A percentile compares a stretch with the other conserved stretches of the same genome.
Conservation (phyloP, 352 stramenopile genomes). For the Phytophthora brassicae region DNA sequence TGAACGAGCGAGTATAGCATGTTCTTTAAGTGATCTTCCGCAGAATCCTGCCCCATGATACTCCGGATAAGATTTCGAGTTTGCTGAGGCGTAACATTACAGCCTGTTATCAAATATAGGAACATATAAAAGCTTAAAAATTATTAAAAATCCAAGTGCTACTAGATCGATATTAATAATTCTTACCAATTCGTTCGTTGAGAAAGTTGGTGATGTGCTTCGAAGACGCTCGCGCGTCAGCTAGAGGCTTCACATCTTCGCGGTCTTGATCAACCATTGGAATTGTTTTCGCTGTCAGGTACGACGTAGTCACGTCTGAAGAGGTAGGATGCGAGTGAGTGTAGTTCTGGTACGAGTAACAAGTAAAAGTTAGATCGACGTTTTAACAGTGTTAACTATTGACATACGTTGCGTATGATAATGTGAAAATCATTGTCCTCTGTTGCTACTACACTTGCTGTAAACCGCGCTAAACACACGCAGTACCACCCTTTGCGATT, state of each 20-base stretch:
- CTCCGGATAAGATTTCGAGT: conserved; percentile 10
- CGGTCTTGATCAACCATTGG: background rate
- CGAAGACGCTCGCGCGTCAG: background rate
- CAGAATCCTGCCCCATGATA: conserved; percentile 1
- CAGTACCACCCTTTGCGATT: background rate
- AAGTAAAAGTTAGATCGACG: background rate
- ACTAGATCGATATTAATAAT: background rate
- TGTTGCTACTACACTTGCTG: background rate
- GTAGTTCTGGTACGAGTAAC: background rate
- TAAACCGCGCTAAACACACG: background rate
- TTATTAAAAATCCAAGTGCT: background rate
- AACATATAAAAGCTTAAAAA: no score
- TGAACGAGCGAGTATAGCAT: conserved; percentile 15
- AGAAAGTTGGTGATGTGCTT: background rate
- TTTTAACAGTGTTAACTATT: background rate
- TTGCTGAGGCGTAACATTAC: conserved; percentile 9
- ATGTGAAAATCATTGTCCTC: background rate
- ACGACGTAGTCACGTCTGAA: background rate
- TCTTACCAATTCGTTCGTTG: conserved; percentile 2
- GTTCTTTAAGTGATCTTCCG: conserved; percentile 9
- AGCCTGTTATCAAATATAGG: background rate
- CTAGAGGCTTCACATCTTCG: background rate
- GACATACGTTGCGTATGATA: background rate
- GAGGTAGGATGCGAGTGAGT: background rate
- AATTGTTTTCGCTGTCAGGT: background rate